Evolutionary conservation across 192 early-diverging fungal genomes (phyloP), one percentile per base, ranked within the genome.

Genomic region (Coemansia sp.): DNA sequence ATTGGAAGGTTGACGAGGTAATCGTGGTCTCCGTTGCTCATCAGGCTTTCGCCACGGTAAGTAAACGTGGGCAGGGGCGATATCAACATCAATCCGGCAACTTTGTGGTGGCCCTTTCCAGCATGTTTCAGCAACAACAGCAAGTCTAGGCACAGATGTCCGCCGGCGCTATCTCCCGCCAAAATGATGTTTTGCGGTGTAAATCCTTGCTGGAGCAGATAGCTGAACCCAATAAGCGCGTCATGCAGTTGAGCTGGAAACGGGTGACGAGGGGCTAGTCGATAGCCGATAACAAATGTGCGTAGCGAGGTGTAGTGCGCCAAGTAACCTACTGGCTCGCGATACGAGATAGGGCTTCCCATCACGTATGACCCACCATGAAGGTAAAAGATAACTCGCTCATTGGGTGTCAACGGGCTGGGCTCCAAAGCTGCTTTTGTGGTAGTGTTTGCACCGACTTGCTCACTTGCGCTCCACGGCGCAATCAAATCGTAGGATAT

Each of bases 211-310:
- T 29, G 17, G 17, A 70, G 1, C 29, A 79, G 41, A 54, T 60
- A 67, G 21, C 33, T 21, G 35, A 62, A 69, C 5, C 59, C 42
- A 17, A 79, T 62, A 17, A 68, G 37, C 13, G 77, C 71, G 35
- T 79, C 77, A 34, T 73, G 77, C 2, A 79, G 51, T 50, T 79
- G 77, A 3, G 71, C 72, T 2, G 77, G 77, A 33, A 70, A 79
- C 33, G 72, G 70, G 24, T 73, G 39, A 6, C 42, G 48, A 0
- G 77, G 77, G 13, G 77, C 71, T n/a, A 79, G 77, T 3, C 77
- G 66, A 36, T 79, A 79, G 61, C 74, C 72, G 9, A 74, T 19
- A 10, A 64, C 46, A 64, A 77, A 67, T 0, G 67, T 63, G 10
- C 63, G 64, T 41, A 48, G 6, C 27, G 33, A 46, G 2, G 36